These are phyloP conservation scores for Talaromyces borbonicus DNA, from an alignment of 495 filamentous ascomycete species.

Conservation along the genomic window DNA sequence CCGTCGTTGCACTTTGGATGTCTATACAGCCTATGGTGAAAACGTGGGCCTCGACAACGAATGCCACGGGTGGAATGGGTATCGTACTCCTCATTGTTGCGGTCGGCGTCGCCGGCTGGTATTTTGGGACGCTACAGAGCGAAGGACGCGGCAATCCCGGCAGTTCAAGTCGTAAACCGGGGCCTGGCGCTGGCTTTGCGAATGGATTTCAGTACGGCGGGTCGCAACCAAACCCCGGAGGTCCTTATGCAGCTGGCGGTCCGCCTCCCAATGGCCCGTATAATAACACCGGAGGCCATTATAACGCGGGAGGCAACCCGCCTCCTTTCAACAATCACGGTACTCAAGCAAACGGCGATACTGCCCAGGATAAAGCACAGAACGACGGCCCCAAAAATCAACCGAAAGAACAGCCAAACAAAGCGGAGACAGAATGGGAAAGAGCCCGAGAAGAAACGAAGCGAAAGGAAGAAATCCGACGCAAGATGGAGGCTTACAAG, in stretches of 20 bases:
- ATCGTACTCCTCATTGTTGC: conserved; percentile 51
- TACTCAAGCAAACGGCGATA: neutral
- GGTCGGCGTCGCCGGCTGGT: conserved; percentile 70
- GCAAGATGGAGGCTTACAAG: conserved; percentile 57
- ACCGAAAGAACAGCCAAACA: conserved; percentile 14
- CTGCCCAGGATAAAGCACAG: neutral
- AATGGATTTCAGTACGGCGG: conserved; percentile 2
- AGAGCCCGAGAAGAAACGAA: conserved; percentile 14
- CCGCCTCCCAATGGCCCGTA: conserved; percentile 3
- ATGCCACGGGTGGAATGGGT: conserved; percentile 49
- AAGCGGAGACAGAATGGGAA: conserved; percentile 7
- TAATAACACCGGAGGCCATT: conserved; percentile 5
- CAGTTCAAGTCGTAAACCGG: neutral
- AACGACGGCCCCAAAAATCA: conserved; percentile 4
- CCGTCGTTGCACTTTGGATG: conserved; percentile 55
- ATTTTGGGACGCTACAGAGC: conserved; percentile 55
- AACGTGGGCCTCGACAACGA: conserved; percentile 56
- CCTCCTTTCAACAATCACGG: neutral
- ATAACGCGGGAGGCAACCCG: conserved; percentile 1
- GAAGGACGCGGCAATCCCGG: conserved; percentile 22
- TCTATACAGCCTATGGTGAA: conserved; percentile 58
- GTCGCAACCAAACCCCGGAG: conserved; percentile 2
- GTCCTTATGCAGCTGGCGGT: neutral
- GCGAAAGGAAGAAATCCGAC: conserved; percentile 37
- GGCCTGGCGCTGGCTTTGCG: conserved; percentile 5